Evolutionary conservation across 305 asterid species (phyloP), one percentile per base, ranked within the genome.

Genomic region (Fraxinus velutina): DNA sequence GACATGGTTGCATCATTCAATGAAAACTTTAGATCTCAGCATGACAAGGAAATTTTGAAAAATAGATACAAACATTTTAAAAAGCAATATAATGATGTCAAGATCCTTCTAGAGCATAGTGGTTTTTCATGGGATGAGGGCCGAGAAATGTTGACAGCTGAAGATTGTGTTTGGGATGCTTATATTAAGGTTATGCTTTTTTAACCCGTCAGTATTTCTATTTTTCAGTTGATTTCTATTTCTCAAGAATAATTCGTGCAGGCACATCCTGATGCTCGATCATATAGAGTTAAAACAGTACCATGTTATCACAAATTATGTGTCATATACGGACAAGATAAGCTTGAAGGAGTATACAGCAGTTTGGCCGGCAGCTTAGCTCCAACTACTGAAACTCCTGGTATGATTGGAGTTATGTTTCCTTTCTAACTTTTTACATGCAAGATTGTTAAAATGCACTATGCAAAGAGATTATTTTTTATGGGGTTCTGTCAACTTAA

Each of bases 81-180:
- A 76, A 89, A 85, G 86, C 91, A 85, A 80, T 87, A 85, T 83
- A 85, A 85, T 64, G 90, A 85, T 78, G 86, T 87, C 19, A 87
- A 79, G 76, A 79, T 74, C 78, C 79, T 89, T 30, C 75, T 89
- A 39, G 80, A 76, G 30, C 86, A 87, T 21, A 19, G 50, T 39
- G 90, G 83, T 30, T 89, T 89, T 80, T 84, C 89, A n/a, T 87
- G 89, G 90, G 92, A 89, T 74, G 86, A 87, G 73, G 74, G 70
- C 71, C 86, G 87, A 80, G 89, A 89, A 78, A 87, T 87, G 84
- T 86, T 89, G 78, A 84, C 81, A 36, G 88, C 88, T 79, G 89
- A 87, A 29, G 87, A 87, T 79, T 86, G 81, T 73, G 83, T 87
- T 55, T 89, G 92, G 92, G 90, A 87, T 83, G 85, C 83, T 70